Evolutionary conservation across 2,329 filamentous ascomycete species (phyloP).

Genomic region (Colletotrichum chlorophyti): DNA sequence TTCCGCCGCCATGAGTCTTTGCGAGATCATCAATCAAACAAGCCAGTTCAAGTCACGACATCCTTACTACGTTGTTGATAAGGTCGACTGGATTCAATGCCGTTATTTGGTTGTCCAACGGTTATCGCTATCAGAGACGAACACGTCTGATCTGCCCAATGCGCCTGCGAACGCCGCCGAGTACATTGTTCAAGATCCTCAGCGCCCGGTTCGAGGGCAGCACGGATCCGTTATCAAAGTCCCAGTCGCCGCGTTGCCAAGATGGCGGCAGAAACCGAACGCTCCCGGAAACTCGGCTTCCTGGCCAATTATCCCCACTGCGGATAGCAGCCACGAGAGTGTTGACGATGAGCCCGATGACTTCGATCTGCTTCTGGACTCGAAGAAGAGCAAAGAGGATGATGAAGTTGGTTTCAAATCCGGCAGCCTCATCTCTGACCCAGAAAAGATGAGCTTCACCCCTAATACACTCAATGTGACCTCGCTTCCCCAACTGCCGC

Average conservation of each 20-base stretch:
- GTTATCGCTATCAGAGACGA: no score
- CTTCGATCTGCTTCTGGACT: slow-evolving; percentile 33
- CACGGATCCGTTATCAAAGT: slow-evolving; percentile 25
- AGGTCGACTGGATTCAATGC: slow-evolving; percentile 88
- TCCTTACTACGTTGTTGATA: slow-evolving; percentile 75
- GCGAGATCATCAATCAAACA: slow-evolving; percentile 83
- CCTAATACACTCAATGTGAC: slow-evolving; percentile 70
- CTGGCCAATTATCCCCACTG: not conserved
- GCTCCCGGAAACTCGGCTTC: not conserved
- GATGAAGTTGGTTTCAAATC: not conserved
- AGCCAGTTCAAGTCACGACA: slow-evolving; percentile 58
- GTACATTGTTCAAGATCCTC: slow-evolving; percentile 38
- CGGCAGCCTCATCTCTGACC: slow-evolving; percentile 7
- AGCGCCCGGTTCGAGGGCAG: slow-evolving; percentile 19
- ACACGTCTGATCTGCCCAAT: not conserved
- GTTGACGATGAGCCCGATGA: slow-evolving; percentile 25
- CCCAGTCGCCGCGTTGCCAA: slow-evolving; percentile 37
- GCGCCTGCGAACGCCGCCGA: not conserved
- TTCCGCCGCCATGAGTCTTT: slow-evolving; percentile 70
- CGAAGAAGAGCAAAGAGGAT: not conserved
- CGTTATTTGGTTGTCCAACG: slow-evolving; percentile 74
- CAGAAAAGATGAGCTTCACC: slow-evolving; percentile 56
- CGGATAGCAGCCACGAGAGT: not conserved
- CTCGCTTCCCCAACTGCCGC: slow-evolving; percentile 68
- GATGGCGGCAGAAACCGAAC: slow-evolving; percentile 1